A percentile compares a stretch with the other conserved stretches of the same genome.
These are phyloP conservation scores for Vitrella brassicaformis DNA, from an alignment of 73 alveolate species.

Conservation along the genomic window DNA sequence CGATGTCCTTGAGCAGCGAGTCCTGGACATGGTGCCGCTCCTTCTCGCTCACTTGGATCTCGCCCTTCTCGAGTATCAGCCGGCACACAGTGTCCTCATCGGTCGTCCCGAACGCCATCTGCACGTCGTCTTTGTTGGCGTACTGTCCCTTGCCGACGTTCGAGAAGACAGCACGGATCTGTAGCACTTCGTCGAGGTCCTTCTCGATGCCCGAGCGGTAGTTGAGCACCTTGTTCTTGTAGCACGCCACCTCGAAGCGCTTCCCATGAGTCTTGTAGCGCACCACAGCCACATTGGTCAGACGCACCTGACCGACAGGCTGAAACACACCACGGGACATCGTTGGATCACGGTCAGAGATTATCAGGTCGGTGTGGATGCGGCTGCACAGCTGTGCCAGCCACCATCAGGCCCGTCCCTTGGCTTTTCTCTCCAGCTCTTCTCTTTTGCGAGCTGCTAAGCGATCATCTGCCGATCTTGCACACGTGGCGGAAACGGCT, in stretches of 20 bases:
- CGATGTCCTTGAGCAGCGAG: conserved; percentile 57
- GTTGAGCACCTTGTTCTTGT: conserved; percentile 79
- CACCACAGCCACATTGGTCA: conserved; percentile 77
- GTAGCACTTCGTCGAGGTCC: conserved; percentile 82
- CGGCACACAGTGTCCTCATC: conserved; percentile 66
- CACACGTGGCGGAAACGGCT: no score
- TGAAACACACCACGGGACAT: no score
- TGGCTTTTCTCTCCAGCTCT: no score
- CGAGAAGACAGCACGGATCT: conserved; percentile 73
- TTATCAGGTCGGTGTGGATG: no score
- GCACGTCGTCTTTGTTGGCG: conserved; percentile 73
- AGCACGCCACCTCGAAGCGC: conserved; percentile 88
- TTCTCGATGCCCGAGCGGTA: conserved; percentile 83
- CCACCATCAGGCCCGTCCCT: no score
- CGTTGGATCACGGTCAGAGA: no score
- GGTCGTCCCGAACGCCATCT: conserved; percentile 61
- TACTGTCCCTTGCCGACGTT: conserved; percentile 88
- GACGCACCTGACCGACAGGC: conserved; percentile 61
- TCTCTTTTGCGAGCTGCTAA: no score
- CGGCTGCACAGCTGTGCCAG: no score
- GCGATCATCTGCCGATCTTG: no score
- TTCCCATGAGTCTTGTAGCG: conserved; percentile 49
- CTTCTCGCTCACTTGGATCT: conserved; percentile 64
- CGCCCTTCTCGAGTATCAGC: conserved; percentile 86
- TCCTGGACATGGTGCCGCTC: conserved; percentile 66